Conservation (phyloP, 192 early-diverging fungal genomes). For the Dispira parvispora region DNA sequence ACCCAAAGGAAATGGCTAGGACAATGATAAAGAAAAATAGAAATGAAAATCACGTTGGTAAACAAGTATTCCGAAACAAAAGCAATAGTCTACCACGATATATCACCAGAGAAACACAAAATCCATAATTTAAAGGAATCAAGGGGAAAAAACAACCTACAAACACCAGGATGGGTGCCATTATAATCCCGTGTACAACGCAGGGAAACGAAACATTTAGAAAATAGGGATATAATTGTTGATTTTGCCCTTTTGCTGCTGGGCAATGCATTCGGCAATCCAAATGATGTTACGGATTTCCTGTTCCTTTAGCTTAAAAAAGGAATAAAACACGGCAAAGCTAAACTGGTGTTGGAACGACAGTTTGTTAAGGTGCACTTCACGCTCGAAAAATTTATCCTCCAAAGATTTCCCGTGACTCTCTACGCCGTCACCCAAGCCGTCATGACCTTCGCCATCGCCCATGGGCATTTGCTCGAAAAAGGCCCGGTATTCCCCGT, state of each 20-base stretch:
- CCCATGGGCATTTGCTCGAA: slow-evolving; percentile 44
- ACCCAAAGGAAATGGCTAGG: too few species aligned
- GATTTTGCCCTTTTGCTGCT: slow-evolving; percentile 90
- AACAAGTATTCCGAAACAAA: too few species aligned
- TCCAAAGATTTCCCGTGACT: slow-evolving; percentile 59
- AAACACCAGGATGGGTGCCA: too few species aligned
- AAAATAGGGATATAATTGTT: slow-evolving; percentile 87
- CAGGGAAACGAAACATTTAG: slow-evolving; percentile 21
- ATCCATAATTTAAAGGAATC: too few species aligned
- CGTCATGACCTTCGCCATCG: slow-evolving; percentile 13
- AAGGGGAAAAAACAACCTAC: too few species aligned
- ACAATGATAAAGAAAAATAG: too few species aligned
- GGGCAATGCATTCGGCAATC: slow-evolving; percentile 99
- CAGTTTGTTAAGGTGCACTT: slow-evolving; percentile 85
- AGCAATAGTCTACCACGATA: too few species aligned
- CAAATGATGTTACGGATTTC: slow-evolving; percentile 97
- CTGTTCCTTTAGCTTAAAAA: slow-evolving; percentile 92
- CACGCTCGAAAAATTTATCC: slow-evolving; percentile 88
- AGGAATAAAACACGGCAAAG: slow-evolving; percentile 88
- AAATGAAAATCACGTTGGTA: too few species aligned
- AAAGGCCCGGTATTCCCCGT: slow-evolving; percentile 76
- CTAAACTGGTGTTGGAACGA: slow-evolving; percentile 96
- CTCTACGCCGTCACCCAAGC: slow-evolving; percentile 14
- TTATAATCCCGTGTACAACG: too few species aligned
- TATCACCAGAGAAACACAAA: too few species aligned